Evolutionary conservation across 2,329 filamentous ascomycete genomes (phyloP).

Genomic region (Fusarium falciforme): DNA sequence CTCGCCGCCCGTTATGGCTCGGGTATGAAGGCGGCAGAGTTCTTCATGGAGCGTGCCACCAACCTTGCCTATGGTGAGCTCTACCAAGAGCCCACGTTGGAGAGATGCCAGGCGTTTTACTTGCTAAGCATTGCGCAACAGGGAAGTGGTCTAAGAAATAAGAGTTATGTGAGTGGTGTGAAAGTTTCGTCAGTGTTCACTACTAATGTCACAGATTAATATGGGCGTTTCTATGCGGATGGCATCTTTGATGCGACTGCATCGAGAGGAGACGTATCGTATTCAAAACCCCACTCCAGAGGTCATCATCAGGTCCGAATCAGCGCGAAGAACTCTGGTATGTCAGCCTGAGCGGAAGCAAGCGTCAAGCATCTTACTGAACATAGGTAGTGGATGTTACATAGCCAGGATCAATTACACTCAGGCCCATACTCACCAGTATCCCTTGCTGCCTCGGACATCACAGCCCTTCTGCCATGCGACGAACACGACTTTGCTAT

Average conservation of each 20-base stretch:
- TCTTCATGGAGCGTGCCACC: conserved; percentile 64
- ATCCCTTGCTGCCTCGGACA: conserved; percentile 63
- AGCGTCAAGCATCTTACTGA: conserved; percentile 5
- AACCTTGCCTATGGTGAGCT: conserved; percentile 61
- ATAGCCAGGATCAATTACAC: conserved; percentile 68
- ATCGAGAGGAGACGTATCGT: conserved; percentile 66
- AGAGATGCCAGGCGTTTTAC: conserved; percentile 69
- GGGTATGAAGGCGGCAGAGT: conserved; percentile 63
- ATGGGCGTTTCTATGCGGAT: conserved; percentile 67
- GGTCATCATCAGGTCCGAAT: conserved; percentile 62
- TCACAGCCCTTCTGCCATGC: conserved; percentile 65
- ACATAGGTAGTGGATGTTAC: conserved; percentile 64
- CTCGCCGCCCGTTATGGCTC: conserved; percentile 61
- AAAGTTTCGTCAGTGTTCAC: not conserved
- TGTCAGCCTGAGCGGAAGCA: conserved; percentile 33
- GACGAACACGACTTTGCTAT: conserved; percentile 63
- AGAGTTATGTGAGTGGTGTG: conserved; percentile 61
- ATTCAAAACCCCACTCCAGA: conserved; percentile 56
- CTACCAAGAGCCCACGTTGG: conserved; percentile 64
- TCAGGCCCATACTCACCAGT: conserved; percentile 64
- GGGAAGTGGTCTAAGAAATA: conserved; percentile 64
- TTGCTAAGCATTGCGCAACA: conserved; percentile 69
- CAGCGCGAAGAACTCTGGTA: conserved; percentile 67
- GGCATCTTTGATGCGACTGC: conserved; percentile 65
- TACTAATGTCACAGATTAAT: conserved; percentile 56